Percentiles rank a stretch among this genome's conserved stretches.
Conservation (phyloP, 2,329 filamentous ascomycete species). For the Colletotrichum sp. region DNA sequence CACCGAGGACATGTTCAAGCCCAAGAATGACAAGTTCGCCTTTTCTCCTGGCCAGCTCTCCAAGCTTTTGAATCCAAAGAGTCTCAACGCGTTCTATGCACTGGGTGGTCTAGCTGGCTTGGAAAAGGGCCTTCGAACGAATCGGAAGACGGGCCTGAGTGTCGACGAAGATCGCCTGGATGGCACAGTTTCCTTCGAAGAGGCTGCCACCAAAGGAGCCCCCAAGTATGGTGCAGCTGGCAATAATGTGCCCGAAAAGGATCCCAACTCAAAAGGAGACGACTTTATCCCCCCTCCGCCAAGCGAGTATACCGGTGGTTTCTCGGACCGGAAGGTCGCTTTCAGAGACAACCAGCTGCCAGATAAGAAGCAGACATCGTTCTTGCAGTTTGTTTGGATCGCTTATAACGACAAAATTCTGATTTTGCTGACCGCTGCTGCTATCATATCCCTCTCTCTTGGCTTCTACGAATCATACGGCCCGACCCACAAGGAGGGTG, state of each 20-base stretch:
- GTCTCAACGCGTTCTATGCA: constrained; percentile 74
- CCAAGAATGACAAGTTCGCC: constrained; percentile 73
- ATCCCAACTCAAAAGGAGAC: constrained; percentile 23
- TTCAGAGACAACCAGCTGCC: constrained; percentile 66
- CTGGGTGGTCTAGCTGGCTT: constrained; percentile 76
- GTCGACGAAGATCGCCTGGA: constrained; percentile 71
- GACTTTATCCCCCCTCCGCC: constrained; percentile 16
- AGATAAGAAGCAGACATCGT: constrained; percentile 62
- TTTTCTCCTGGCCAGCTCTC: constrained; percentile 76
- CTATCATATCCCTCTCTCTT: constrained; percentile 70
- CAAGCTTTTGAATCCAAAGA: constrained; percentile 84
- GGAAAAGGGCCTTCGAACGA: constrained; percentile 74
- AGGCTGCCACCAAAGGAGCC: constrained; percentile 51
- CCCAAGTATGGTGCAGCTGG: constrained; percentile 38
- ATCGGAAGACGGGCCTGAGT: constrained; percentile 70
- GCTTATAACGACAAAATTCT: constrained; percentile 79
- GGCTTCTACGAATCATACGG: constrained; percentile 72
- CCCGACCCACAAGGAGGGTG: constrained; percentile 41
- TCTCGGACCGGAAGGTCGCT: constrained; percentile 61
- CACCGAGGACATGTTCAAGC: constrained; percentile 72
- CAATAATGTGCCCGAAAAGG: constrained; percentile 32
- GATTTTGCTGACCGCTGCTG: constrained; percentile 71
- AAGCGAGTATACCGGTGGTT: constrained; percentile 23
- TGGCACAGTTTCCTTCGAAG: constrained; percentile 71
- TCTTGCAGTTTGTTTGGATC: constrained; percentile 68